Percentiles rank a stretch among this genome's conserved stretches.
phyloP scores from a whole-genome alignment of 2,329 filamentous ascomycete genomes.

The Ophiostoma novo-ulmi region DNA sequence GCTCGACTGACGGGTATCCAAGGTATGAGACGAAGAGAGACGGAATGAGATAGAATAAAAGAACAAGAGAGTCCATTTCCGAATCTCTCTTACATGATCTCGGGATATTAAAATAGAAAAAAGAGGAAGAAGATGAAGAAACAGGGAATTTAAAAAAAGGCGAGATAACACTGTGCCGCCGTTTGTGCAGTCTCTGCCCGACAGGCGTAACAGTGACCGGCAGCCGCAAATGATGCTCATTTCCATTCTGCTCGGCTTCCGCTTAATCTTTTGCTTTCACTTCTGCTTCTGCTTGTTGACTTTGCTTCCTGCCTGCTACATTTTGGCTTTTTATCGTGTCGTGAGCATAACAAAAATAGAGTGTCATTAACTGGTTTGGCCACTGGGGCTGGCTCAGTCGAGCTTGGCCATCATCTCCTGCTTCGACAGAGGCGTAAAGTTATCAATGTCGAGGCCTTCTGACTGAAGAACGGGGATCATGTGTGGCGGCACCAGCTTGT shows the following conservation, averaged over 20 bases:
- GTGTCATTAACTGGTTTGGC: constrained; percentile 1
- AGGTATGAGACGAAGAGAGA: constrained; percentile 11
- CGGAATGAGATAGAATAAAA: background rate
- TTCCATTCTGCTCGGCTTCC: background rate
- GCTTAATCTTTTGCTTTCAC: constrained; percentile 15
- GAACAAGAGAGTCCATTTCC: constrained; percentile 11
- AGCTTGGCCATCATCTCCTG: constrained; percentile 97
- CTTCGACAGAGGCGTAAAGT: constrained; percentile 84
- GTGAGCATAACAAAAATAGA: constrained; percentile 16
- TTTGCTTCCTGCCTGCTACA: constrained; percentile 5
- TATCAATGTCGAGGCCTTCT: constrained; percentile 85
- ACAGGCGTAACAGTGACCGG: background rate
- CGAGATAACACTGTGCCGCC: background rate
- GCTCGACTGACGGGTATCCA: constrained; percentile 16
- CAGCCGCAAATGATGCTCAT: background rate
- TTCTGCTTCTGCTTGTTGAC: constrained; percentile 16
- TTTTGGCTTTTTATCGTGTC: constrained; percentile 20
- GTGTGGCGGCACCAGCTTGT: constrained; percentile 79
- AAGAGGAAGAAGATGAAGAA: background rate
- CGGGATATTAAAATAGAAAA: background rate
- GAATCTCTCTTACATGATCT: background rate
- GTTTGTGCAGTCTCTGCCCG: background rate
- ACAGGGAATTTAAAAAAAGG: background rate
- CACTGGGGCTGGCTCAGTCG: constrained; percentile 58
- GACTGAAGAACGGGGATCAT: constrained; percentile 67